Percentiles rank a stretch among this genome's conserved stretches.
phyloP scores from a whole-genome alignment of 441 rosid species.

The Francoa sonchifolia region DNA sequence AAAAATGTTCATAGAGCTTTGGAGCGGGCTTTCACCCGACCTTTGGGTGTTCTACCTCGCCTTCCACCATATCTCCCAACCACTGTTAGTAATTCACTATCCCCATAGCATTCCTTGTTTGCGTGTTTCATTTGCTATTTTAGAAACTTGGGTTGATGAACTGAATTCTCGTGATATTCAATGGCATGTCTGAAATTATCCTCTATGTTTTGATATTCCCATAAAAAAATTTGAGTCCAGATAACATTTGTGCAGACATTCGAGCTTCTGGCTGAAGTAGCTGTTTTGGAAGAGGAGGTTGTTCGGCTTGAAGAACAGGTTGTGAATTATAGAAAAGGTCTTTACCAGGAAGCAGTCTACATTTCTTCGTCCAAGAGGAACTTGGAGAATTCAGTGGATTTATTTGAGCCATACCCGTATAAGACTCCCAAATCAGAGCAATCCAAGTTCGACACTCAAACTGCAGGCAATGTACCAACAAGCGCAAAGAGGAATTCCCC shows the following conservation, averaged over 20 bases:
- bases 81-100: conserved; percentile 34
- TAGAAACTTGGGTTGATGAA: too few relatives aligned
- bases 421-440: conserved; percentile 23
- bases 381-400: conserved; percentile 21
- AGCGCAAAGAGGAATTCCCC: conserved; percentile 13
- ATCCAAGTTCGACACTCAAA: conserved; percentile 15
- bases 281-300: conserved; percentile 84
- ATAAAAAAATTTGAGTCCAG: too few relatives aligned
- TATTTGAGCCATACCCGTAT: conserved; percentile 11
- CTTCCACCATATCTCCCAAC: conserved; percentile 82
- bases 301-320: conserved; percentile 72
- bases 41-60: conserved; percentile 87
- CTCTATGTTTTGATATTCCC: too few relatives aligned
- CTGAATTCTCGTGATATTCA: too few relatives aligned
- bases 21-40: conserved; percentile 74
- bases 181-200: too few relatives aligned
- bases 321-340: conserved; percentile 49
- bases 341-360: conserved; percentile 65
- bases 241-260: conserved; percentile 50
- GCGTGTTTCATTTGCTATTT: too few relatives aligned
- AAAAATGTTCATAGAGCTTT: conserved; percentile 78
- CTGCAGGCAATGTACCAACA: conserved; percentile 13
- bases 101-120: neutral
- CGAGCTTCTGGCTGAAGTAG: conserved; percentile 90
- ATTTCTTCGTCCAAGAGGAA: conserved; percentile 47